phyloP scores from a whole-genome alignment of 192 early-diverging fungal species.

The Backusella macrospora region DNA sequence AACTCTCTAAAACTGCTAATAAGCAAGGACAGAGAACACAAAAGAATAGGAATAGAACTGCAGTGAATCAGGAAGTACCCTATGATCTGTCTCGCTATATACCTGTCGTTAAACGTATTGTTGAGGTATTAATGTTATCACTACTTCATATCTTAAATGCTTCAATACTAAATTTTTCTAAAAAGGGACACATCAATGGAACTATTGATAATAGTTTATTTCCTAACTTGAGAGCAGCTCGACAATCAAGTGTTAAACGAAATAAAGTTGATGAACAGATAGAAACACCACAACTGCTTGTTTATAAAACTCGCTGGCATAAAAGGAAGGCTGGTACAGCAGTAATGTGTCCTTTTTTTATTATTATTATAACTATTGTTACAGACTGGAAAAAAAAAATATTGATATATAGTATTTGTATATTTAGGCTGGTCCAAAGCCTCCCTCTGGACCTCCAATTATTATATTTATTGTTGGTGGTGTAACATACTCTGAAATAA shows the following conservation, averaged over 20 bases:
- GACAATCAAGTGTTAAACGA: conserved; percentile 41
- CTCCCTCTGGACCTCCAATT: conserved; percentile 45
- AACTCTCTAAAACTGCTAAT: conserved; percentile 61
- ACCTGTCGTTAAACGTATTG: conserved; percentile 70
- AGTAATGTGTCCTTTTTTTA: conserved; percentile 28
- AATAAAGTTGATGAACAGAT: conserved; percentile 22
- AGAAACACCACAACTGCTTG: conserved; percentile 31
- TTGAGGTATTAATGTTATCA: conserved; percentile 55
- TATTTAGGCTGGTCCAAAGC: conserved; percentile 38
- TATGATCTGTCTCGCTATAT: conserved; percentile 81
- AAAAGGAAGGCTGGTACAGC: conserved; percentile 34
- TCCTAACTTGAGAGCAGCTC: conserved; percentile 65
- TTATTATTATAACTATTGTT: conserved; percentile 16
- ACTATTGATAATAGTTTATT: conserved; percentile 63
- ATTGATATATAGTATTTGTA: conserved; percentile 21
- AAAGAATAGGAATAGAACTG: conserved; percentile 56
- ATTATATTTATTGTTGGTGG: conserved; percentile 85
- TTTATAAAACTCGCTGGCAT: conserved; percentile 43
- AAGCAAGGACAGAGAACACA: conserved; percentile 55
- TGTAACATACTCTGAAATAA: conserved; percentile 76
- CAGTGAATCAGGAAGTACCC: conserved; percentile 59
- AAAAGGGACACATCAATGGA: conserved; percentile 52
- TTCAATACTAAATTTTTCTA: not conserved
- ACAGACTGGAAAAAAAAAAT: conserved; percentile 25
- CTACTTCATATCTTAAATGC: not conserved